Percentiles rank a stretch among this genome's conserved stretches.
Conservation (phyloP, 2,329 filamentous ascomycete genomes). For the Periconia digitata region DNA sequence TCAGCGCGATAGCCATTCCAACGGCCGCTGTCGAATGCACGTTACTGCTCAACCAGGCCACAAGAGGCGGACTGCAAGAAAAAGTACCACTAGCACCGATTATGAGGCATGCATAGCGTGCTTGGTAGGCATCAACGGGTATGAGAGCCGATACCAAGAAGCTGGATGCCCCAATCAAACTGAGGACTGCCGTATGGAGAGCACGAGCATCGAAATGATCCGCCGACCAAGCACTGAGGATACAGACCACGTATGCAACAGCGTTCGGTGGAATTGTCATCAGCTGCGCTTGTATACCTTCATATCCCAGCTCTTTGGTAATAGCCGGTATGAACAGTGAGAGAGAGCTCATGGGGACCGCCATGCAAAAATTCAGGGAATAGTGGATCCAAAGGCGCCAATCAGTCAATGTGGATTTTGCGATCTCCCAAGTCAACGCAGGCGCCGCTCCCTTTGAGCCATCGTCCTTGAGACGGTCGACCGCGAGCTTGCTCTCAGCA, state of each 20-base stretch:
- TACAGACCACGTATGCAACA: constrained; percentile 58
- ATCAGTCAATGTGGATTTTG: constrained; percentile 51
- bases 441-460: constrained; percentile 44
- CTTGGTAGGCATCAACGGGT: constrained; percentile 59
- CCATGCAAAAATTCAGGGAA: constrained; percentile 34
- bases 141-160: constrained; percentile 67
- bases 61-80: constrained; percentile 67
- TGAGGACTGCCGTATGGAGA: constrained; percentile 50
- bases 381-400: constrained; percentile 58
- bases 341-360: constrained; percentile 38
- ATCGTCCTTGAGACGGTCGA: constrained; percentile 46
- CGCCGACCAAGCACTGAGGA: constrained; percentile 21
- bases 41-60: constrained; percentile 72
- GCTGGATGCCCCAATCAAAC: constrained; percentile 52
- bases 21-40: constrained; percentile 65
- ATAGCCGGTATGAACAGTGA: constrained; percentile 67
- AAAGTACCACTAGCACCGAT: constrained; percentile 68
- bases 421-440: constrained; percentile 50
- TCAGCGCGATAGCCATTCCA: constrained; percentile 70
- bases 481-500: constrained; percentile 40
- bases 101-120: constrained; percentile 71
- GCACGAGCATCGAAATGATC: constrained; percentile 43
- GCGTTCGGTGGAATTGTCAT: constrained; percentile 70
- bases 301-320: constrained; percentile 58
- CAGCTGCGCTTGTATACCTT: constrained; percentile 61